Percentiles rank a stretch among this genome's conserved stretches.
Evolutionary conservation across 352 stramenopile species (phyloP).

Genomic region (Blastocystis sp.): DNA sequence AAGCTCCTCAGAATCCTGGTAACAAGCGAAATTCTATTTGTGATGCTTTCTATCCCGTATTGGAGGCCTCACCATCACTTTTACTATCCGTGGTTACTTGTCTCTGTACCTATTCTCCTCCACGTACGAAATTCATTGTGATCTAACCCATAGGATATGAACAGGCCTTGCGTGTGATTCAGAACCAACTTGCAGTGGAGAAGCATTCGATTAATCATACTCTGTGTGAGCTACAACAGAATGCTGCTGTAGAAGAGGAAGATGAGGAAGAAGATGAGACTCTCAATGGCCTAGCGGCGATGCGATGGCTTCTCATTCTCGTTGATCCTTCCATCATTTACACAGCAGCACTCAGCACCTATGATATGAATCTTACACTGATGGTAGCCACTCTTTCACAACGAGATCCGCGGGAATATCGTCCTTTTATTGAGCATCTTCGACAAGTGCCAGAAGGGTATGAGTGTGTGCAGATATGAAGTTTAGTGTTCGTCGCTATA

Average conservation of each 20-base stretch:
- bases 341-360: conserved; percentile 23
- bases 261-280: background rate
- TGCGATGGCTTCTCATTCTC: conserved; percentile 35
- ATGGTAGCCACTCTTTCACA: conserved; percentile 34
- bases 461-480: background rate
- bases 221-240: background rate
- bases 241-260: background rate
- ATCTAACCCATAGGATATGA: background rate
- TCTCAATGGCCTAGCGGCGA: background rate
- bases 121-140: background rate
- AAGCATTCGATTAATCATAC: background rate
- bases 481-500: background rate
- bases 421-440: background rate
- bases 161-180: conserved; percentile 6
- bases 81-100: background rate
- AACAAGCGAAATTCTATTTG: conserved; percentile 23
- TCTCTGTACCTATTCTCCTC: conserved; percentile 23
- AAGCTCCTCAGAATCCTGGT: background rate
- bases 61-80: background rate
- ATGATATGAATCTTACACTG: conserved; percentile 33
- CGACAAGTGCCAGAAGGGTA: background rate
- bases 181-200: background rate
- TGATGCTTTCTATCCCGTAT: background rate
- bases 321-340: conserved; percentile 26
- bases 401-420: conserved; percentile 34